These are phyloP conservation scores for Mycoemilia scoparia DNA, from an alignment of 192 early-diverging fungal genomes.

Conservation along the genomic window DNA sequence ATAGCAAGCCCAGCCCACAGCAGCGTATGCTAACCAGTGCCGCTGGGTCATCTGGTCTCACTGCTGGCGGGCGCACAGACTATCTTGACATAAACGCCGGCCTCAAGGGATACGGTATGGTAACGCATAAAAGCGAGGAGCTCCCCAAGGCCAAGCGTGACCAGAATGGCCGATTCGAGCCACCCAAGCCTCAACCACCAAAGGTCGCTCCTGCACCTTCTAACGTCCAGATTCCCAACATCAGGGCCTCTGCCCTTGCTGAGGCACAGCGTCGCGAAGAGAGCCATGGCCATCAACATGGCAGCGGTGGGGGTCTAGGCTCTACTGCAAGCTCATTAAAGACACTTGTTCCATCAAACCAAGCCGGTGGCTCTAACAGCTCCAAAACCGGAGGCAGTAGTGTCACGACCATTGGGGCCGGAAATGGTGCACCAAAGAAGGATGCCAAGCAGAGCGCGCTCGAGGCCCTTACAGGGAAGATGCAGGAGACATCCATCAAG, in stretches of 20 bases:
- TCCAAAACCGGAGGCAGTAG: conserved; percentile 11
- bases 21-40: background rate
- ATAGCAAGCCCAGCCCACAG: conserved; percentile 1
- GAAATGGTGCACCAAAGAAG: conserved; percentile 9
- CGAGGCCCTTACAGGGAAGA: conserved; percentile 30
- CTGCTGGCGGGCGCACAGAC: background rate
- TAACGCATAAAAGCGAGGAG: too few species aligned
- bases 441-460: conserved; percentile 32
- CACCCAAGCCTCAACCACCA: too few species aligned
- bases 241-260: conserved; percentile 23
- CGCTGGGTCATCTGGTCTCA: background rate
- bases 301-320: conserved; percentile 10
- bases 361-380: conserved; percentile 15
- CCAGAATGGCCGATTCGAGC: too few species aligned
- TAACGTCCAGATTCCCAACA: conserved; percentile 21
- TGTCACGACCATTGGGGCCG: conserved; percentile 10
- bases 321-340: too few species aligned
- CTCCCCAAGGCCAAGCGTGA: too few species aligned
- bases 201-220: conserved; percentile 14
- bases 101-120: too few species aligned
- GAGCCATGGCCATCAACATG: conserved; percentile 19
- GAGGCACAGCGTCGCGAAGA: conserved; percentile 29
- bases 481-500: conserved; percentile 25
- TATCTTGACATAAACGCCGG: conserved; percentile 9
- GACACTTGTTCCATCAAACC: conserved; percentile 10